A percentile compares a stretch with the other conserved stretches of the same genome.
Evolutionary conservation across 768 basidiomycete genomes (phyloP).

Genomic region (Cystofilobasidium bisporidii): DNA sequence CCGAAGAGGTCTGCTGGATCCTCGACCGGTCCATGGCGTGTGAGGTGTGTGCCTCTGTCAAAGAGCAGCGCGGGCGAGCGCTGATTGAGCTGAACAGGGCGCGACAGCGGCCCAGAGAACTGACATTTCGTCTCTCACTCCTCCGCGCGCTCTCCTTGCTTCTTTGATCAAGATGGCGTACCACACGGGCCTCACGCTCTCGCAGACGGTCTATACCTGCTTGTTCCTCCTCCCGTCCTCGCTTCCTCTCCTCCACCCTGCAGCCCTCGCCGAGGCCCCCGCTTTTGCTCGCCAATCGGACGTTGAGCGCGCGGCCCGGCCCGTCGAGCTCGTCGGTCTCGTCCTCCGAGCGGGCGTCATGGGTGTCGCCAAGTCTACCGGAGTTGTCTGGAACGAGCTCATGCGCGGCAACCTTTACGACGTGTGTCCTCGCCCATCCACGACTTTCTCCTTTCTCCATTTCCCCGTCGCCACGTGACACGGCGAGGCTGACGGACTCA

Average conservation of each 20-base stretch:
- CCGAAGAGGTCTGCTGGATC: slow-evolving; percentile 80
- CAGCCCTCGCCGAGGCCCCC: neutral
- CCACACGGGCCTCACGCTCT: slow-evolving; percentile 73
- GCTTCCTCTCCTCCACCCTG: slow-evolving; percentile 34
- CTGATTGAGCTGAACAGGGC: too few species aligned
- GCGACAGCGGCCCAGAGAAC: too few species aligned
- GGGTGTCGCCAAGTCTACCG: slow-evolving; percentile 69
- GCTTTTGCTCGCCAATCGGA: slow-evolving; percentile 39
- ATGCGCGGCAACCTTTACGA: slow-evolving; percentile 66
- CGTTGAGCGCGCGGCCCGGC: slow-evolving; percentile 40
- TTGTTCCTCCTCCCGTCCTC: slow-evolving; percentile 53
- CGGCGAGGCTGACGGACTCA: too few species aligned
- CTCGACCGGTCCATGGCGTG: slow-evolving; percentile 65
- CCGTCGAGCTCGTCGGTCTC: slow-evolving; percentile 55
- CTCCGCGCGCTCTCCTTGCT: neutral
- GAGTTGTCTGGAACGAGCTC: slow-evolving; percentile 71
- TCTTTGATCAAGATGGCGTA: slow-evolving; percentile 75
- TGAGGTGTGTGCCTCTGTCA: slow-evolving; percentile 48
- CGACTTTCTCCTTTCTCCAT: slow-evolving; percentile 27
- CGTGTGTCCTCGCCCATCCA: slow-evolving; percentile 45
- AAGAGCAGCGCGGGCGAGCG: neutral
- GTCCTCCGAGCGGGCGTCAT: slow-evolving; percentile 60
- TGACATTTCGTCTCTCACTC: neutral
- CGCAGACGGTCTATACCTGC: slow-evolving; percentile 74
- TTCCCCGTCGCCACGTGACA: too few species aligned